Conservation (phyloP, 108 stramenopile species). For the Fragilaria crotonensis region DNA sequence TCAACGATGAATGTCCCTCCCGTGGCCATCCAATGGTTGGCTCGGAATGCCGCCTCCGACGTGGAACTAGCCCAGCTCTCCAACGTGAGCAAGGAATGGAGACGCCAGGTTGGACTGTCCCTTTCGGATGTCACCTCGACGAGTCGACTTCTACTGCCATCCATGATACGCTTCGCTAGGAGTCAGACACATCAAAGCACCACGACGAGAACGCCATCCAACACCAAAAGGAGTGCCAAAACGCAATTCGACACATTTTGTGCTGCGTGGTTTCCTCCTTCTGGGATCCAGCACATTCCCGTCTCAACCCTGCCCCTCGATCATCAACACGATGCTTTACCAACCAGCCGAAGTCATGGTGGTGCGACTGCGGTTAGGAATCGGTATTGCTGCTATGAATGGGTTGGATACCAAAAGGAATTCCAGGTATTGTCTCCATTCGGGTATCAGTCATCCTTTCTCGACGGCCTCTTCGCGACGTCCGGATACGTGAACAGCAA, state of each 20-base stretch:
- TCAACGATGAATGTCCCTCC: conserved; percentile 3
- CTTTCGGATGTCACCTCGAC: no score
- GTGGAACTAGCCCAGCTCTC: conserved; percentile 52
- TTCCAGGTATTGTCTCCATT: conserved; percentile 61
- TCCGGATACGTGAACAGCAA: no score
- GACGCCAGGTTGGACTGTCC: conserved; percentile 17
- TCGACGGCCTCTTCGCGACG: conserved; percentile 27
- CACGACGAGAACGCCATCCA: no score
- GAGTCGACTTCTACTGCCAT: conserved; percentile 36
- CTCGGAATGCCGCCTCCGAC: conserved; percentile 41
- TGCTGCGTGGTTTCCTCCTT: conserved; percentile 72
- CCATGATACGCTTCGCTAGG: conserved; percentile 27
- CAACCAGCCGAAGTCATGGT: no score
- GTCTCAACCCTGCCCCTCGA: not conserved
- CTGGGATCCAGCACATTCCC: conserved; percentile 39
- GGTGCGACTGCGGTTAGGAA: not conserved
- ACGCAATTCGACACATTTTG: conserved; percentile 76
- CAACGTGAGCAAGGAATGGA: conserved; percentile 55
- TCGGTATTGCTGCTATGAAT: conserved; percentile 29
- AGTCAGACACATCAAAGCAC: no score
- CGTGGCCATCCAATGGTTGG: conserved; percentile 43
- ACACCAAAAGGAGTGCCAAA: no score
- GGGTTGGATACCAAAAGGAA: conserved; percentile 58
- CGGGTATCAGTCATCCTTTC: conserved; percentile 53
- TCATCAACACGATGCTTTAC: not conserved